A percentile compares a stretch with the other conserved stretches of the same genome.
Conservation (phyloP, 805 yeast genomes). For the Wickerhamomyces tratensis region DNA sequence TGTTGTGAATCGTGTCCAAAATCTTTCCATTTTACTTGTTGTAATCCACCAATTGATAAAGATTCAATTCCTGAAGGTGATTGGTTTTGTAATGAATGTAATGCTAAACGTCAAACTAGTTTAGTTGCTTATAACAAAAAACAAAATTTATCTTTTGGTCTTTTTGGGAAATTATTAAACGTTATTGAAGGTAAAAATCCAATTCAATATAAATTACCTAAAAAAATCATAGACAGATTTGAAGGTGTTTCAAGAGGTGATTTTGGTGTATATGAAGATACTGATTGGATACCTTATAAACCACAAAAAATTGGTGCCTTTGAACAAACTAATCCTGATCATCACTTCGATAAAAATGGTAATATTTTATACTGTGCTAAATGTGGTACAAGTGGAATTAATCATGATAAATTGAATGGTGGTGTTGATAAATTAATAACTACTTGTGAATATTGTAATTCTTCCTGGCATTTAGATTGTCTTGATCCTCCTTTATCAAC, state of each 20-base stretch:
- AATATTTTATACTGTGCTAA: slow-evolving; percentile 62
- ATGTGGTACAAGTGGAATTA: slow-evolving; percentile 65
- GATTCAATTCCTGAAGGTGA: slow-evolving; percentile 71
- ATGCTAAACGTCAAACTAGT: slow-evolving; percentile 21
- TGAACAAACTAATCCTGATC: slow-evolving; percentile 52
- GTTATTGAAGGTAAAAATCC: slow-evolving; percentile 53
- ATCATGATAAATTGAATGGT: slow-evolving; percentile 26
- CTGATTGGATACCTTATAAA: slow-evolving; percentile 41
- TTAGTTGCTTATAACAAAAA: too few relatives aligned
- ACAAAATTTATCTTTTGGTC: slow-evolving; percentile 15
- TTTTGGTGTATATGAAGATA: slow-evolving; percentile 65
- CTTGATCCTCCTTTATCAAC: slow-evolving; percentile 64
- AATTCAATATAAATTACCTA: slow-evolving; percentile 60
- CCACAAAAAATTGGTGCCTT: slow-evolving; percentile 31
- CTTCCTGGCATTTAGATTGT: slow-evolving; percentile 88
- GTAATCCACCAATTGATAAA: slow-evolving; percentile 83
- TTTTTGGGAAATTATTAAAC: slow-evolving; percentile 51
- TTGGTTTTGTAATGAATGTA: slow-evolving; percentile 84
- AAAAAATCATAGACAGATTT: slow-evolving; percentile 56
- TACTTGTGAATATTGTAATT: slow-evolving; percentile 75
- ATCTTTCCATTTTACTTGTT: slow-evolving; percentile 86
- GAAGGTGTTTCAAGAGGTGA: slow-evolving; percentile 60
- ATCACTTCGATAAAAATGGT: slow-evolving; percentile 58
- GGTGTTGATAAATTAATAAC: slow-evolving; percentile 41
- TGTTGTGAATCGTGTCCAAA: slow-evolving; percentile 93